phyloP scores from a whole-genome alignment of 352 stramenopile species.

The Phytopythium aichiense region DNA sequence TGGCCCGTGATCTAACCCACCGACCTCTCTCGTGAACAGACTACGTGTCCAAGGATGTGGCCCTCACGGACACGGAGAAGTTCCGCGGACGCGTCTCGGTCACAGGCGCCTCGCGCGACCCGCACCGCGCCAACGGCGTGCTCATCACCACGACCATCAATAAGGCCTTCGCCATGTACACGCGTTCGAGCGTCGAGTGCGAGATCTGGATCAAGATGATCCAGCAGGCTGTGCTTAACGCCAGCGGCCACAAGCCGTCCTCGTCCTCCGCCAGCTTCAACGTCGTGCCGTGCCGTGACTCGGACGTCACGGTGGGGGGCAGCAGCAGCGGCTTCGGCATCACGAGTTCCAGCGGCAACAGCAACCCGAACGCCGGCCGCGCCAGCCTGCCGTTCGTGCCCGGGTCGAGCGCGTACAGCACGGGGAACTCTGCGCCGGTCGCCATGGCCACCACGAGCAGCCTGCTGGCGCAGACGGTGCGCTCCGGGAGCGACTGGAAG shows the following conservation, averaged over 20 bases:
- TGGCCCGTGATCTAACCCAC: background rate
- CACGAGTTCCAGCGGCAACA: constrained; percentile 10
- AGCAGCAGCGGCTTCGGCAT: constrained; percentile 16
- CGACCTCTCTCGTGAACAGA: constrained; percentile 14
- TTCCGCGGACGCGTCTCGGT: constrained; percentile 78
- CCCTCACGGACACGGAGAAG: constrained; percentile 77
- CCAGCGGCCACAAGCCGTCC: constrained; percentile 33
- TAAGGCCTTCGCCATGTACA: constrained; percentile 85
- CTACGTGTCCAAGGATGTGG: constrained; percentile 79
- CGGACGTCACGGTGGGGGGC: constrained; percentile 36
- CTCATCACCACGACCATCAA: constrained; percentile 86
- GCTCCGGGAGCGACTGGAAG: constrained; percentile 81
- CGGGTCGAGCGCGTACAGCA: constrained; percentile 15
- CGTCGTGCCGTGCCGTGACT: constrained; percentile 49
- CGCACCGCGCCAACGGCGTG: constrained; percentile 63
- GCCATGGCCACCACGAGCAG: constrained; percentile 18
- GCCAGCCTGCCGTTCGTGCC: constrained; percentile 12
- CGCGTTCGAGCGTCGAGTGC: constrained; percentile 70
- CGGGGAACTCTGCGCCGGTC: background rate
- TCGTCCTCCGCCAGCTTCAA: constrained; percentile 45
- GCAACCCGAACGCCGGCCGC: constrained; percentile 7
- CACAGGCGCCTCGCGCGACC: constrained; percentile 64
- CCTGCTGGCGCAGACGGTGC: constrained; percentile 59
- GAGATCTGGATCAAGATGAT: constrained; percentile 87
- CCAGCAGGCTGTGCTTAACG: constrained; percentile 65